A percentile compares a stretch with the other conserved stretches of the same genome.
Conservation (phyloP, 129 eudicot genomes). For the Pittosporum tobira region DNA sequence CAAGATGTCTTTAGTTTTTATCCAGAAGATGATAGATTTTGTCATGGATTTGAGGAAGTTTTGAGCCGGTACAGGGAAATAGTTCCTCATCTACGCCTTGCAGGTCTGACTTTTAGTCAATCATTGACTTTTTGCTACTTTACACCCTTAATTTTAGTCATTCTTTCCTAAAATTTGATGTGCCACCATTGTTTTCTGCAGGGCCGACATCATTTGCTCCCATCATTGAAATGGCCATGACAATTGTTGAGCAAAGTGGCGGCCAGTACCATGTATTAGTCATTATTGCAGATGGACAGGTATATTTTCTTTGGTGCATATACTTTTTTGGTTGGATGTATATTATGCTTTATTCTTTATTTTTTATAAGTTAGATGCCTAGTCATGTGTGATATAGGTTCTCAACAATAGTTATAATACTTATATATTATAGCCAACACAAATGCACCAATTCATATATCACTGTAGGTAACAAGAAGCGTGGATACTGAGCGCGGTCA, state of each 20-base stretch:
- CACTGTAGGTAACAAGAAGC: conserved; percentile 84
- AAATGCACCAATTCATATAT: conserved; percentile 3
- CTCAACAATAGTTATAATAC: too few species aligned
- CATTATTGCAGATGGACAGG: conserved; percentile 98
- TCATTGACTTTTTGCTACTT: conserved; percentile 12
- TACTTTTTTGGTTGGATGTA: too few species aligned
- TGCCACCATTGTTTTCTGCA: conserved; percentile 20
- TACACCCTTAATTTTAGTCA: conserved; percentile 5
- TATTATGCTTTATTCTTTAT: too few species aligned
- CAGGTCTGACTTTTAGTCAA: conserved; percentile 46
- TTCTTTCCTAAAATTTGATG: neutral
- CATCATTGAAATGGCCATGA: conserved; percentile 85
- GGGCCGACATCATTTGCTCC: conserved; percentile 99
- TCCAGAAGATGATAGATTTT: conserved; percentile 73
- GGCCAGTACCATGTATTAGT: conserved; percentile 93
- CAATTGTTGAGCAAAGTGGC: conserved; percentile 87
- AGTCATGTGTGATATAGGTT: too few species aligned
- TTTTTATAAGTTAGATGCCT: too few species aligned
- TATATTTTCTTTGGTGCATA: conserved; percentile 18
- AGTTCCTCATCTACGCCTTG: conserved; percentile 72
- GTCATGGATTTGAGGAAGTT: conserved; percentile 93
- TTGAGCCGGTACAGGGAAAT: conserved; percentile 77
- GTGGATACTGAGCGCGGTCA: conserved; percentile 75
- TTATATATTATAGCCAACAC: too few species aligned
- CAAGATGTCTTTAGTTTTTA: conserved; percentile 88